Percentiles rank a stretch among this genome's conserved stretches.
Conservation (phyloP, 2,329 filamentous ascomycete species). For the Fusarium secorum region DNA sequence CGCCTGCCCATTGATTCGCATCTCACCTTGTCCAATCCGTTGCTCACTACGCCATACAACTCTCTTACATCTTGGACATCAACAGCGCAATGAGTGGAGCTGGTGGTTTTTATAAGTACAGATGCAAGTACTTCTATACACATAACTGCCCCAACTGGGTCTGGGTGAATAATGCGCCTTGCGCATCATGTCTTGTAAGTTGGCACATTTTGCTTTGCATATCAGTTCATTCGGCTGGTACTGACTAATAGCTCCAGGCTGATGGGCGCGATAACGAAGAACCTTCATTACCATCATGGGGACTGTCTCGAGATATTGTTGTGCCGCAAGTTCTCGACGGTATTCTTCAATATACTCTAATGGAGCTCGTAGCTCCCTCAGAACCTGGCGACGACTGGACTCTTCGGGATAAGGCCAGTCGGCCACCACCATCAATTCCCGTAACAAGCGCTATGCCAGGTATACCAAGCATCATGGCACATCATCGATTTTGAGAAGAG, state of each 20-base stretch:
- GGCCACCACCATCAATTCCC: conserved; percentile 42
- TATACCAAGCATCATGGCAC: conserved; percentile 37
- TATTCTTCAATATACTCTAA: conserved; percentile 56
- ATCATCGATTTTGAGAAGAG: conserved; percentile 36
- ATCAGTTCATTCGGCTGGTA: background rate
- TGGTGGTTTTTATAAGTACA: conserved; percentile 61
- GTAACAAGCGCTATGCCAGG: conserved; percentile 44
- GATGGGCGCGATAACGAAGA: conserved; percentile 57
- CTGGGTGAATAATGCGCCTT: conserved; percentile 60
- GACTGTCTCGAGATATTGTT: conserved; percentile 52
- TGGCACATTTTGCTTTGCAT: background rate
- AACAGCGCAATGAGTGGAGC: conserved; percentile 44
- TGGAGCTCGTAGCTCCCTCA: conserved; percentile 54
- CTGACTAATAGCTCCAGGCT: conserved; percentile 50
- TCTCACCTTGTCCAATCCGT: conserved; percentile 10
- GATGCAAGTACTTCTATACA: conserved; percentile 63
- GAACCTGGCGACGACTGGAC: conserved; percentile 51
- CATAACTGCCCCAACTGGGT: conserved; percentile 64
- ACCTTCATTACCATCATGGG: conserved; percentile 39
- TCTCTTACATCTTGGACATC: conserved; percentile 13
- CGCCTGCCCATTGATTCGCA: conserved; percentile 22
- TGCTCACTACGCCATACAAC: background rate
- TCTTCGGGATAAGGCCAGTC: conserved; percentile 45
- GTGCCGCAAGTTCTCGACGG: conserved; percentile 57
- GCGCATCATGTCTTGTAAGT: conserved; percentile 59